These are phyloP conservation scores for Sergeia podlipaevii DNA, from an alignment of 208 protist genomes.

Conservation along the genomic window DNA sequence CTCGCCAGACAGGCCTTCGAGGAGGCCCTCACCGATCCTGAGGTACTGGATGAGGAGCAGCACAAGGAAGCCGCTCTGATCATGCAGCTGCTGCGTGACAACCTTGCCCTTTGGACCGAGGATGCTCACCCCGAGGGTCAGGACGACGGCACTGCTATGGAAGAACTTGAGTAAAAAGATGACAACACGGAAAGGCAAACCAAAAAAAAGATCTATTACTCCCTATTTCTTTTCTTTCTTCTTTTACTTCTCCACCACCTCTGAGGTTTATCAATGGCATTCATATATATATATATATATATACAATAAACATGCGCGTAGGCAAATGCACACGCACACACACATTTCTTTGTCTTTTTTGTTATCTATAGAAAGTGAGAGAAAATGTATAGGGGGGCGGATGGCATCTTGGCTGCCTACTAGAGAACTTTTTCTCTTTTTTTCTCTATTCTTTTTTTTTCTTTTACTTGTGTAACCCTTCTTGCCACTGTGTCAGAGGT, in stretches of 20 bases:
- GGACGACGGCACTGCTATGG: constrained; percentile 83
- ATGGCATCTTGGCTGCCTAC: no score
- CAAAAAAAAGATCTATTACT: neutral
- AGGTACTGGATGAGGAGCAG: constrained; percentile 96
- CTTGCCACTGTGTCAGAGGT: neutral
- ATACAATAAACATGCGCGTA: no score
- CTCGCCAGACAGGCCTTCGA: constrained; percentile 98
- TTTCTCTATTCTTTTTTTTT: constrained; percentile 2
- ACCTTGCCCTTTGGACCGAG: constrained; percentile 98
- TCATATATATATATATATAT: no score
- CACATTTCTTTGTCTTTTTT: neutral
- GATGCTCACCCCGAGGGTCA: constrained; percentile 77
- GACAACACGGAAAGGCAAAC: neutral
- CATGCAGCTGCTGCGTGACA: constrained; percentile 99
- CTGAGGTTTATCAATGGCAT: no score
- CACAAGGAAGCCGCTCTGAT: constrained; percentile 99
- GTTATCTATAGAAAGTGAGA: constrained; percentile 11
- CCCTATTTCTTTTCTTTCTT: neutral
- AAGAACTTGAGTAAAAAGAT: constrained; percentile 76
- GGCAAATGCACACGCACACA: neutral
- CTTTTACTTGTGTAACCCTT: neutral
- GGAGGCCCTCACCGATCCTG: constrained; percentile 95
- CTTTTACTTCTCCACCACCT: neutral
- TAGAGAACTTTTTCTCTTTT: neutral
- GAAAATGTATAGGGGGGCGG: neutral